These are phyloP conservation scores for Rosa hybrid DNA, from an alignment of 331 rosid genomes.

Conservation along the genomic window DNA sequence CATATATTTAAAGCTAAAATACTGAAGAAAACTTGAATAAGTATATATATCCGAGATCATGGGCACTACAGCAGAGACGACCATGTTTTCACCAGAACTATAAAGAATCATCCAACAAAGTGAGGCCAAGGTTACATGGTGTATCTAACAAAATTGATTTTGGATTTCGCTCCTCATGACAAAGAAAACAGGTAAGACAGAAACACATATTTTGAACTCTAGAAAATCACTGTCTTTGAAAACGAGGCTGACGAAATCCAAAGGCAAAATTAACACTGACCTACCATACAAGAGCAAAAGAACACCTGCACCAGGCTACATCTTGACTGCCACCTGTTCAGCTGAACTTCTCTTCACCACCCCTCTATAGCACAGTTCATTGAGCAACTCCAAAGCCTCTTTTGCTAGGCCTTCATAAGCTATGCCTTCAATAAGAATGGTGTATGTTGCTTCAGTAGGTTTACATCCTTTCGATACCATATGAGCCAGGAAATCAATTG, in stretches of 20 bases:
- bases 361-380: constrained; percentile 64
- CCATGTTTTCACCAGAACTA: constrained; percentile 3
- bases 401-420: constrained; percentile 77
- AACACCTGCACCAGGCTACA: constrained; percentile 36
- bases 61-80: not conserved
- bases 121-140: constrained; percentile 24
- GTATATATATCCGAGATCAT: not conserved
- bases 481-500: constrained; percentile 70
- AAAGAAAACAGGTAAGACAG: not conserved
- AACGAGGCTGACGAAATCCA: constrained; percentile 31
- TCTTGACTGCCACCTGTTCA: constrained; percentile 55
- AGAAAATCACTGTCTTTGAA: constrained; percentile 5
- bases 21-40: constrained; percentile 3
- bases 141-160: constrained; percentile 36
- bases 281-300: constrained; percentile 16
- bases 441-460: constrained; percentile 78
- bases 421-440: constrained; percentile 81
- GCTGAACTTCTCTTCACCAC: constrained; percentile 73
- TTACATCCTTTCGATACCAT: constrained; percentile 74
- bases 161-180: constrained; percentile 22
- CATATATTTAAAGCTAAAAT: constrained; percentile 7
- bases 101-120: constrained; percentile 14
- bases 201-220: constrained; percentile 2
- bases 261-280: constrained; percentile 21
- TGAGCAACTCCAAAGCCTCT: constrained; percentile 71